These are phyloP conservation scores for Solanum hybrid DNA, from an alignment of 305 asterid species.

Conservation along the genomic window DNA sequence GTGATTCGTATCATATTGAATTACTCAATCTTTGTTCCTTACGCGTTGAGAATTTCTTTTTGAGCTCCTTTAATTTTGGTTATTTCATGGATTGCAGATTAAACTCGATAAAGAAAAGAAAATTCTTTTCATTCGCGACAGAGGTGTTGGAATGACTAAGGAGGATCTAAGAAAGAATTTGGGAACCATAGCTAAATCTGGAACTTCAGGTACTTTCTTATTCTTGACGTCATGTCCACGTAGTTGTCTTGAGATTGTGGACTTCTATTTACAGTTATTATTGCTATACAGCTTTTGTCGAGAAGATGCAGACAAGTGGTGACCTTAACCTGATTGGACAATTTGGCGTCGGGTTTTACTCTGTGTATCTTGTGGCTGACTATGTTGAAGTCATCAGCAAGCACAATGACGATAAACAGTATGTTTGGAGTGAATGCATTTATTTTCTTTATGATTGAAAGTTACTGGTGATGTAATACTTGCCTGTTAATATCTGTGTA, in stretches of 20 bases:
- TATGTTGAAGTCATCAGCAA: conserved; percentile 58
- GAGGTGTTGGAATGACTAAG: conserved; percentile 95
- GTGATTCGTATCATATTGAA: not conserved
- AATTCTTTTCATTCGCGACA: conserved; percentile 70
- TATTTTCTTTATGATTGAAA: not conserved
- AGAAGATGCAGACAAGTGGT: conserved; percentile 83
- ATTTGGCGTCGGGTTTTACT: conserved; percentile 83
- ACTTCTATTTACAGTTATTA: conserved; percentile 21
- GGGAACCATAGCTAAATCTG: conserved; percentile 60
- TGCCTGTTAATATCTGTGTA: conserved; percentile 3
- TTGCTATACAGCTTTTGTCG: conserved; percentile 19
- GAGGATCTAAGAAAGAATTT: conserved; percentile 65
- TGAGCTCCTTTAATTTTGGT: not conserved
- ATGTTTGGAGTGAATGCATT: conserved; percentile 14
- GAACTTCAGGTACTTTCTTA: conserved; percentile 63
- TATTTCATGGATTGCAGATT: conserved; percentile 39
- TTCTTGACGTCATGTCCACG: not conserved
- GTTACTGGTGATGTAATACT: not conserved
- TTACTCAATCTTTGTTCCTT: not conserved
- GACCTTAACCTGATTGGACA: conserved; percentile 80
- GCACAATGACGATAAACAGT: conserved; percentile 73
- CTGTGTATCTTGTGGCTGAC: conserved; percentile 51
- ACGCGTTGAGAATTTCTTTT: not conserved
- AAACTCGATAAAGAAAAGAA: conserved; percentile 85
- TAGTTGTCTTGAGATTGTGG: not conserved